These are phyloP conservation scores for Solanum infundibuliforme DNA, from an alignment of 257 asterid species.

Conservation along the genomic window DNA sequence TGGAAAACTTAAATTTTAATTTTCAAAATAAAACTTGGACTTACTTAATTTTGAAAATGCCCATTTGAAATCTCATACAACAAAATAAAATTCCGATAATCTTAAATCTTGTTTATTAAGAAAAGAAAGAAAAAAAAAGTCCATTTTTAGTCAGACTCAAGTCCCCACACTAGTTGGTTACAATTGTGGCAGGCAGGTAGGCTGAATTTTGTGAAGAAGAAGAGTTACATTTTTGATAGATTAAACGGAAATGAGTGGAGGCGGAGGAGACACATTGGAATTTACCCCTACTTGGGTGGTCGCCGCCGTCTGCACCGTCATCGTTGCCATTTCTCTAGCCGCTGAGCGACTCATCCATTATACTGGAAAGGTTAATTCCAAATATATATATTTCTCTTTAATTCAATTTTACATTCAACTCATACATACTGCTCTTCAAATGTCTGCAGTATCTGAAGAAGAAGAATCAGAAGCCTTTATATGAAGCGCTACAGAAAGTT, in stretches of 20 bases:
- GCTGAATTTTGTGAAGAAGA: not conserved
- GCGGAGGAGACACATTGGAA: constrained; percentile 57
- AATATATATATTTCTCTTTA: too few species aligned
- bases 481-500: constrained; percentile 64
- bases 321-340: constrained; percentile 66
- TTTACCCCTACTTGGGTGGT: constrained; percentile 89
- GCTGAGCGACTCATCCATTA: constrained; percentile 57
- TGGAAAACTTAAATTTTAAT: not conserved
- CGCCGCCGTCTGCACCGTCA: constrained; percentile 72
- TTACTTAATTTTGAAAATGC: not conserved
- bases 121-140: not conserved
- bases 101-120: not conserved
- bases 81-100: too few species aligned
- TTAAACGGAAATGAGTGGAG: constrained; percentile 39
- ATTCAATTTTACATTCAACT: not conserved
- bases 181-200: not conserved
- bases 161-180: not conserved
- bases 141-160: not conserved
- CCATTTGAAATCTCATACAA: not conserved
- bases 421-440: not conserved
- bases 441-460: constrained; percentile 53
- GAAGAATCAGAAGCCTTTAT: constrained; percentile 63
- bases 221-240: not conserved
- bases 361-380: constrained; percentile 40
- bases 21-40: not conserved